Evolutionary conservation across 2,329 filamentous ascomycete genomes (phyloP), one percentile per base, ranked within the genome.

Genomic region (Hortaea werneckii): DNA sequence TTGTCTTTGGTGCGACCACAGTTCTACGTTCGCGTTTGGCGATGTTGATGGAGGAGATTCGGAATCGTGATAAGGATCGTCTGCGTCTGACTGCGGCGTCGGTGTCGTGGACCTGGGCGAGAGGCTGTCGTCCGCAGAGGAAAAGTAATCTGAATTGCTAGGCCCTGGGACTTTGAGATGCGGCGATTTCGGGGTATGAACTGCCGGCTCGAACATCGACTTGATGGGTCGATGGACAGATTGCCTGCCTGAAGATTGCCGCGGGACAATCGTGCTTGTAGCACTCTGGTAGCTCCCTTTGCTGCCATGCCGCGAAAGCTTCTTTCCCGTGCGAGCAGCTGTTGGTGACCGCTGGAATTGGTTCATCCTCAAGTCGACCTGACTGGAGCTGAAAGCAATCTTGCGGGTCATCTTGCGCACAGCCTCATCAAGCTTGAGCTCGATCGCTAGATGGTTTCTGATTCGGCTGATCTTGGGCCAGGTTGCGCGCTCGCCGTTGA

Each of bases 391-490:
- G 57, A 87, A 87, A 11, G 82, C 80, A 2, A 87, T 79, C 4
- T 80, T 72, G 2, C 82, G 77, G 29, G 83, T 75, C 28, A 88
- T 68, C 8, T 74, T 71, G 50, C 85, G 81, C 1, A 90, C 83
- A 2, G 85, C 83, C 13, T 78, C 74, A 59, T 92, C 85, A 1
- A 96, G 69, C 4, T 88, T 87, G 40, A 95, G 69, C 62, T 96
- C 90, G 45, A 95, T 87, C 3, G 88, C 86, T 55, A 87, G 87
- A 45, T 88, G 83, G 58, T 95, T 92, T 35, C 85, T 76, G 56
- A 96, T 85, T 9, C 87, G 80, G 51, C 83, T 84, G 7, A 96
- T 69, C 61, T 89, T 89, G 0, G 89, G 88, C 90, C 89, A 96
- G 0, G 89, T 94, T 2, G 90, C 89, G 47, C 82, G 76, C 64